Evolutionary conservation across 2,329 filamentous ascomycete species (phyloP).

Genomic region (Aspergillus fructus): DNA sequence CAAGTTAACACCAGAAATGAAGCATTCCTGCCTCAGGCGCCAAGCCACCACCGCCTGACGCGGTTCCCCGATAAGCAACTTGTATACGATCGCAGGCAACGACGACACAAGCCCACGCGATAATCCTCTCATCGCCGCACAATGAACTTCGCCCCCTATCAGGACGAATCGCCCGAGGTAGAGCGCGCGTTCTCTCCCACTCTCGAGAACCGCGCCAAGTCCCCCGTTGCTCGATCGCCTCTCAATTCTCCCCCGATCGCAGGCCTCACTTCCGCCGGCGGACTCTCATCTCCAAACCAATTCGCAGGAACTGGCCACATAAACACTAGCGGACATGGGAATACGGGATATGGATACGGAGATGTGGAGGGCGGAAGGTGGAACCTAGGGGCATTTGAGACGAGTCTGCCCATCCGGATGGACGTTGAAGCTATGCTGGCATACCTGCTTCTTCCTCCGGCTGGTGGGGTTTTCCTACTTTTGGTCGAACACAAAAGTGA

Average conservation of each 20-base stretch:
- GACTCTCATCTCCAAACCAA: slow-evolving; percentile 40
- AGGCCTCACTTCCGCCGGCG: slow-evolving; percentile 42
- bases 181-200: slow-evolving; percentile 77
- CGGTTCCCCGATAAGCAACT: background rate
- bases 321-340: slow-evolving; percentile 34
- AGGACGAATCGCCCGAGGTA: slow-evolving; percentile 84
- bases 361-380: slow-evolving; percentile 56
- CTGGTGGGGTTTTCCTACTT: slow-evolving; percentile 80
- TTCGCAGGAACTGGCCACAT: slow-evolving; percentile 34
- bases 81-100: slow-evolving; percentile 2
- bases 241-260: slow-evolving; percentile 49
- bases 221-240: slow-evolving; percentile 55
- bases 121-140: slow-evolving; percentile 23
- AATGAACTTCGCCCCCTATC: slow-evolving; percentile 97
- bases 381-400: slow-evolving; percentile 79
- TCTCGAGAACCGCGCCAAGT: slow-evolving; percentile 50
- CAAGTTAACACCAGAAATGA: background rate
- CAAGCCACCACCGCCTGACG: slow-evolving; percentile 19
- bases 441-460: slow-evolving; percentile 80
- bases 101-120: slow-evolving; percentile 13
- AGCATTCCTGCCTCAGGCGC: slow-evolving; percentile 17
- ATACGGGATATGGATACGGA: slow-evolving; percentile 40
- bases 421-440: slow-evolving; percentile 90
- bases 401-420: slow-evolving; percentile 79
- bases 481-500: slow-evolving; percentile 92